A percentile compares a stretch with the other conserved stretches of the same genome.
These are phyloP conservation scores for Trichophyton equinum DNA, from an alignment of 2,329 filamentous ascomycete species.

Conservation along the genomic window DNA sequence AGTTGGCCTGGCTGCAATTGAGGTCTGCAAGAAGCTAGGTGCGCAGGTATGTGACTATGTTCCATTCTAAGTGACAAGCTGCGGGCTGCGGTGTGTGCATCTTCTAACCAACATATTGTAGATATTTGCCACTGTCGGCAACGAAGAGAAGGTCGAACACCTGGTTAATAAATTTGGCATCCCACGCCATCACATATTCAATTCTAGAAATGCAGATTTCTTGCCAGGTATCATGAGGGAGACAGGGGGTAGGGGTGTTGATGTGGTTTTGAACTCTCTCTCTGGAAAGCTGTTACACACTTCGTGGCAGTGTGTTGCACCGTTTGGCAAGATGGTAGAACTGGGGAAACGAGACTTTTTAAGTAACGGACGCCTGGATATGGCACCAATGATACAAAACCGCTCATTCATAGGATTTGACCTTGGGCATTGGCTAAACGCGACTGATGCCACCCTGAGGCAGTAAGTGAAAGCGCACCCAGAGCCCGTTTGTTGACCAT, in stretches of 20 bases:
- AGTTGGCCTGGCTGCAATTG: constrained; percentile 17
- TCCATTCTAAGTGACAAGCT: background rate
- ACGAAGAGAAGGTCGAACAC: constrained; percentile 11
- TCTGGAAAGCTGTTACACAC: constrained; percentile 8
- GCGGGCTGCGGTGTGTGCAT: background rate
- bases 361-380: constrained; percentile 6
- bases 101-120: background rate
- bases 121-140: constrained; percentile 13
- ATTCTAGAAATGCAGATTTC: constrained; percentile 9
- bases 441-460: background rate
- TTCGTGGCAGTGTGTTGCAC: constrained; percentile 12
- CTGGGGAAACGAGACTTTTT: constrained; percentile 11
- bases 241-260: constrained; percentile 12
- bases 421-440: background rate
- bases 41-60: constrained; percentile 12
- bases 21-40: constrained; percentile 12
- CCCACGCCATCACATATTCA: constrained; percentile 12
- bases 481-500: background rate
- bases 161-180: constrained; percentile 12
- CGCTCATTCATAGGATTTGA: constrained; percentile 13
- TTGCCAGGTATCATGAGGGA: constrained; percentile 9
- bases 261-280: constrained; percentile 14
- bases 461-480: background rate
- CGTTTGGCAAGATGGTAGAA: constrained; percentile 14
- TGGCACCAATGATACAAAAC: constrained; percentile 7